Conservation (phyloP, 352 stramenopile genomes). For the Globisporangium echinulatum region DNA sequence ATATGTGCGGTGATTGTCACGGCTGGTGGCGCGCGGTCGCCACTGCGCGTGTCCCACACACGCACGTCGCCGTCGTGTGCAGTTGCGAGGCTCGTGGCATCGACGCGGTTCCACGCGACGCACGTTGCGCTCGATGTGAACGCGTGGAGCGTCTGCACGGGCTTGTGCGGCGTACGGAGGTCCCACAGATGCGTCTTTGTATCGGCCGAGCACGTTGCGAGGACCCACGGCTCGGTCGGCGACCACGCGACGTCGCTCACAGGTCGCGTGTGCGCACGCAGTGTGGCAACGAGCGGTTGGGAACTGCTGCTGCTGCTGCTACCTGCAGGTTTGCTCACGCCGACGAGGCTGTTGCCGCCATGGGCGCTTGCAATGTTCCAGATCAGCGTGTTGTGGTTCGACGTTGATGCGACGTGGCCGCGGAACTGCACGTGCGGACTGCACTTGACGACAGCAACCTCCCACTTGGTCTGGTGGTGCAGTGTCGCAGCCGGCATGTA, state of each 20-base stretch:
- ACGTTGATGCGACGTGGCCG: constrained; percentile 66
- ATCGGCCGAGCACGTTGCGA: constrained; percentile 77
- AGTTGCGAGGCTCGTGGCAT: constrained; percentile 61
- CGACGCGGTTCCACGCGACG: constrained; percentile 73
- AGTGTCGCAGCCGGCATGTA: constrained; percentile 50
- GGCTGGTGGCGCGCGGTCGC: constrained; percentile 42
- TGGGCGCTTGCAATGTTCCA: constrained; percentile 51
- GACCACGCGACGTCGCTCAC: constrained; percentile 80
- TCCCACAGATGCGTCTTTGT: constrained; percentile 81
- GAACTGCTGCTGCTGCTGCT: constrained; percentile 1
- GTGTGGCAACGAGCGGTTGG: constrained; percentile 61
- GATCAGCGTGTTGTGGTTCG: constrained; percentile 77
- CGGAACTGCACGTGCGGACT: constrained; percentile 65
- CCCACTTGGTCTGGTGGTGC: constrained; percentile 76
- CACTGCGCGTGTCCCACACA: constrained; percentile 66
- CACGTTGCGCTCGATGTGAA: constrained; percentile 65
- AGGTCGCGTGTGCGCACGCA: constrained; percentile 64
- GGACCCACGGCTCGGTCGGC: constrained; percentile 54
- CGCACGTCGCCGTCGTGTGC: constrained; percentile 75
- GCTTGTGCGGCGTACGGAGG: constrained; percentile 57
- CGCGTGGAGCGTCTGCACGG: constrained; percentile 61
- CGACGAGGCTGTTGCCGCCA: constrained; percentile 6
- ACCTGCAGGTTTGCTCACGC: constrained; percentile 7
- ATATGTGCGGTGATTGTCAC: constrained; percentile 73
- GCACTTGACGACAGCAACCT: constrained; percentile 75